phyloP scores from a whole-genome alignment of 257 asterid genomes.

The Solanum neorickii region DNA sequence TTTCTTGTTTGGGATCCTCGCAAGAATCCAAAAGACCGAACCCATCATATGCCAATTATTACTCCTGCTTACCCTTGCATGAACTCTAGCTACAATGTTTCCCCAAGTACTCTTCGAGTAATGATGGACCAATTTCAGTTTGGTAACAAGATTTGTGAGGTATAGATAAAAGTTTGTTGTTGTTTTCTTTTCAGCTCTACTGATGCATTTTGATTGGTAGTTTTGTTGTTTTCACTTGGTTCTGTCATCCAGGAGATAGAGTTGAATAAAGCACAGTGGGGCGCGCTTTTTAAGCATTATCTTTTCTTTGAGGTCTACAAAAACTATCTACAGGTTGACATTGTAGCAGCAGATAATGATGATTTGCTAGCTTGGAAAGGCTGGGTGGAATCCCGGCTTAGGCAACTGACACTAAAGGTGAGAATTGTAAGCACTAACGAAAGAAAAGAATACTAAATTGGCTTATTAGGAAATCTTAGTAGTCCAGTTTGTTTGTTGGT shows the following conservation, averaged over 20 bases:
- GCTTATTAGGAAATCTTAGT: neutral
- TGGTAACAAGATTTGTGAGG: conserved; percentile 31
- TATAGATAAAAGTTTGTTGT: neutral
- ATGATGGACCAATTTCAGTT: conserved; percentile 30
- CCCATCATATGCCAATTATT: conserved; percentile 34
- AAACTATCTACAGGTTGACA: conserved; percentile 33
- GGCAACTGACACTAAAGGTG: conserved; percentile 25
- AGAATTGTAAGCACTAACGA: neutral
- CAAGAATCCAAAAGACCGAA: conserved; percentile 21
- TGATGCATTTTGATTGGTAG: neutral
- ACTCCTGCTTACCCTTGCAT: conserved; percentile 37
- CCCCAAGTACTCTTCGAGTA: conserved; percentile 33
- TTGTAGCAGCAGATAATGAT: conserved; percentile 18
- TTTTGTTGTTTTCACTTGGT: neutral
- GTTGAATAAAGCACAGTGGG: conserved; percentile 17
- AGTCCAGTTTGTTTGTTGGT: neutral
- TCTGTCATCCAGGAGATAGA: conserved; percentile 20
- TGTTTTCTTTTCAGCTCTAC: neutral
- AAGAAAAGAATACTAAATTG: neutral
- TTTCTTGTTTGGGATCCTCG: conserved; percentile 36
- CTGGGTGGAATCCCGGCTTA: conserved; percentile 34
- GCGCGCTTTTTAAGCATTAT: conserved; percentile 15
- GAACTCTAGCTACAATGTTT: conserved; percentile 39
- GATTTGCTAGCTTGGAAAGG: conserved; percentile 30
- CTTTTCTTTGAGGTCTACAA: conserved; percentile 31